Percentiles rank a stretch among this genome's conserved stretches.
Conservation (phyloP, 225 moss, liverwort and hornwort species). For the Ulota crispa region DNA sequence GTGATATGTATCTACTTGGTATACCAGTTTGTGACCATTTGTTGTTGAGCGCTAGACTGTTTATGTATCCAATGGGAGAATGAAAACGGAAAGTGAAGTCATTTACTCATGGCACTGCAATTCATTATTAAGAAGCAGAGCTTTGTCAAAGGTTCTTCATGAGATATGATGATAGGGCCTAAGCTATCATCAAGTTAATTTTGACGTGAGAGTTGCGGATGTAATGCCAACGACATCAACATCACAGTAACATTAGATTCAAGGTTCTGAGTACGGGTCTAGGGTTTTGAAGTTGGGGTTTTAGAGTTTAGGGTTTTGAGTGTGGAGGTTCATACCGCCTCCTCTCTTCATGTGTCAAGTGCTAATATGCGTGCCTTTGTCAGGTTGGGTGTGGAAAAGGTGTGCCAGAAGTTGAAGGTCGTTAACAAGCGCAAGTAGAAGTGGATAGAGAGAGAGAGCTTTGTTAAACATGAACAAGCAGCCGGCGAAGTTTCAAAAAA, state of each 20-base stretch:
- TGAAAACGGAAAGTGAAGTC: not conserved
- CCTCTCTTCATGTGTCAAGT: no score
- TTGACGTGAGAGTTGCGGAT: no score
- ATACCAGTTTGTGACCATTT: not conserved
- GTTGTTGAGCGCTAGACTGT: not conserved
- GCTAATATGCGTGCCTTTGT: not conserved
- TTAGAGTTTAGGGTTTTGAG: not conserved
- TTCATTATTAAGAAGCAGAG: not conserved
- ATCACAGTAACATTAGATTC: not conserved
- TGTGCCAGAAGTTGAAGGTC: slow-evolving; percentile 58
- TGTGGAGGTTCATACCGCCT: not conserved
- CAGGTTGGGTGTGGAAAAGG: slow-evolving; percentile 53
- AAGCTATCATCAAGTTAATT: no score
- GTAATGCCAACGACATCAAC: not conserved
- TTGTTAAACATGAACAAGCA: slow-evolving; percentile 76
- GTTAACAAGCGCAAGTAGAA: slow-evolving; percentile 76
- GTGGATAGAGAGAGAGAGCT: slow-evolving; percentile 82
- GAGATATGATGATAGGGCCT: not conserved
- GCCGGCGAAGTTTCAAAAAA: slow-evolving; percentile 66
- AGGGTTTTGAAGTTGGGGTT: not conserved
- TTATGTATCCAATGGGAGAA: not conserved
- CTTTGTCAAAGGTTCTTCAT: not conserved
- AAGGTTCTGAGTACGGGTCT: not conserved
- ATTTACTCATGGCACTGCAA: not conserved
- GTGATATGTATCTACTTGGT: not conserved